Evolutionary conservation across 495 filamentous ascomycete species (phyloP).

Genomic region (Aeminium ludgeri): DNA sequence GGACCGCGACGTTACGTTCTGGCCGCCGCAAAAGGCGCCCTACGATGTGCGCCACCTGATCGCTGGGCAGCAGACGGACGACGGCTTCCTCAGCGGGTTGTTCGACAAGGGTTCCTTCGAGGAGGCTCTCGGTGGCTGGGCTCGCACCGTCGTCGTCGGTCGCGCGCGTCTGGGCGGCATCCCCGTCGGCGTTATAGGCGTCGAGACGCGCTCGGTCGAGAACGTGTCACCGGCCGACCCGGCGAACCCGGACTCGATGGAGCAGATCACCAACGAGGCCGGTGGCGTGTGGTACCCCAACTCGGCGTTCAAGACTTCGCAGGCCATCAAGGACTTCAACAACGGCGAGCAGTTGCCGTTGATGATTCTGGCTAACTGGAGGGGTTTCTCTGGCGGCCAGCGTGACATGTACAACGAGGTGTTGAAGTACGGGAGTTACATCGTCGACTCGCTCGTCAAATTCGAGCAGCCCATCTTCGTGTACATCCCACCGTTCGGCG

Average conservation of each 20-base stretch:
- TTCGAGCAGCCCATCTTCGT: constrained; percentile 97
- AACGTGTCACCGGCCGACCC: constrained; percentile 96
- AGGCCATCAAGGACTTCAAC: constrained; percentile 98
- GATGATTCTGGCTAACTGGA: constrained; percentile 99
- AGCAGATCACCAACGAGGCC: constrained; percentile 82
- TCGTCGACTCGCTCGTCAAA: constrained; percentile 94
- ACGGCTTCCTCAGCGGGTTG: constrained; percentile 74
- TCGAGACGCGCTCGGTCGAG: constrained; percentile 90
- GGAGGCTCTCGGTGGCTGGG: constrained; percentile 93
- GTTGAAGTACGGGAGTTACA: constrained; percentile 96
- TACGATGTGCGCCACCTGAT: constrained; percentile 93
- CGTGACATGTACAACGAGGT: constrained; percentile 99
- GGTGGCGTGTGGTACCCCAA: constrained; percentile 99
- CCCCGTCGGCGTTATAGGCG: constrained; percentile 94
- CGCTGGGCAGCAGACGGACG: constrained; percentile 71
- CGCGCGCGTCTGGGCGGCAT: constrained; percentile 95
- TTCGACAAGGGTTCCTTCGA: constrained; percentile 96
- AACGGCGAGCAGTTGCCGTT: constrained; percentile 92
- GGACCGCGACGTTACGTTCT: constrained; percentile 83
- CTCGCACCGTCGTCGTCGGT: constrained; percentile 87
- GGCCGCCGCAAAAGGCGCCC: constrained; percentile 68
- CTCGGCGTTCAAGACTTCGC: constrained; percentile 97
- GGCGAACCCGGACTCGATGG: constrained; percentile 93
- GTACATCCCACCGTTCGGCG: constrained; percentile 92
- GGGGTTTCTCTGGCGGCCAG: constrained; percentile 98